Conservation (phyloP, 2,329 filamentous ascomycete species). For the Elsinoe ampelina region DNA sequence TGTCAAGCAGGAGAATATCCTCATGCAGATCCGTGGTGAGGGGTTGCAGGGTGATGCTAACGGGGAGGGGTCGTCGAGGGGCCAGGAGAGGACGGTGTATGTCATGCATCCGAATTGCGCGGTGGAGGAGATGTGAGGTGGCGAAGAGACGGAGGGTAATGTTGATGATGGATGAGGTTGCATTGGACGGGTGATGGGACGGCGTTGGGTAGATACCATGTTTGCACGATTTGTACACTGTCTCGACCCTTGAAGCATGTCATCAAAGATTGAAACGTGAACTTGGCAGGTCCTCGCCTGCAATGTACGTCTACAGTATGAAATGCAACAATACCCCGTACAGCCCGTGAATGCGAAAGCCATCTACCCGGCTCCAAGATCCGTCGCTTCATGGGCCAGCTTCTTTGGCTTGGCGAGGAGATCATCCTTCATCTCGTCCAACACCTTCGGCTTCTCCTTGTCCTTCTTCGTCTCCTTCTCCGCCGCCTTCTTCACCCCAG, state of each 20-base stretch:
- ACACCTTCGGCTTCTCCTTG: constrained; percentile 27
- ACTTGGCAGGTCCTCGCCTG: not conserved
- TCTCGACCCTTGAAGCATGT: not conserved
- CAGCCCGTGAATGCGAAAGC: not conserved
- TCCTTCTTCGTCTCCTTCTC: constrained; percentile 46
- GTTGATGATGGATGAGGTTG: constrained; percentile 1
- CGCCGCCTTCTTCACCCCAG: constrained; percentile 39
- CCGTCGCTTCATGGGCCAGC: constrained; percentile 4
- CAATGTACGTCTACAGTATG: constrained; percentile 8
- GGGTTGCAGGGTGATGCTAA: constrained; percentile 65
- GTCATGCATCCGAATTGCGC: constrained; percentile 92
- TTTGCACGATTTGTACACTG: not conserved
- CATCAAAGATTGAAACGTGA: not conserved
- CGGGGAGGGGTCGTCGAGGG: constrained; percentile 46
- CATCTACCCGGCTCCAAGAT: not conserved
- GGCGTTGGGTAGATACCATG: constrained; percentile 7
- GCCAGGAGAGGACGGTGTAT: constrained; percentile 57
- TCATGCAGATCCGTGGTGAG: constrained; percentile 62
- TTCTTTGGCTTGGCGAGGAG: constrained; percentile 24
- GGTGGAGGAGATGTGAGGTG: constrained; percentile 47
- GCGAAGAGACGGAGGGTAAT: no score
- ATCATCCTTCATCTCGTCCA: constrained; percentile 51
- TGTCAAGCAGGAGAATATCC: constrained; percentile 45
- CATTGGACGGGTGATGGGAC: not conserved
- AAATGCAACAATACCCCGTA: not conserved